Conservation (phyloP, 2,329 filamentous ascomycete genomes). For the Microdochium trichocladiopsis region DNA sequence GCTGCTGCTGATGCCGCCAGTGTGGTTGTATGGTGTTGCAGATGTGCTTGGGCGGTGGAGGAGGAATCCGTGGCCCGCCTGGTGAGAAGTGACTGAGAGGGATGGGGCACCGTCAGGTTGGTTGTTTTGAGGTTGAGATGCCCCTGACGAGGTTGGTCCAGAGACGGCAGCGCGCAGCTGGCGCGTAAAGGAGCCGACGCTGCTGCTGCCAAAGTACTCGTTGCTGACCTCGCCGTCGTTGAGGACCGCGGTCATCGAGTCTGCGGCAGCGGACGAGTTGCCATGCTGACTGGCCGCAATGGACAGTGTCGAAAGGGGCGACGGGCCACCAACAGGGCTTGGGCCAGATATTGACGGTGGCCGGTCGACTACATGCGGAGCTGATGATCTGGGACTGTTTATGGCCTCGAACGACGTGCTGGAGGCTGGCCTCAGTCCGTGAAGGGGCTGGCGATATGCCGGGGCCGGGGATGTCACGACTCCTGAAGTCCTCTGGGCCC, state of each 20-base stretch:
- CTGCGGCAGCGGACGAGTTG: constrained; percentile 3
- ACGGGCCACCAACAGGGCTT: background rate
- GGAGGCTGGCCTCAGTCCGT: background rate
- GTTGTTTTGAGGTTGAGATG: background rate
- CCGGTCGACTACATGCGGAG: background rate
- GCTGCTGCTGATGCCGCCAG: constrained; percentile 8
- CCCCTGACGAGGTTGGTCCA: background rate
- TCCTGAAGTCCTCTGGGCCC: background rate
- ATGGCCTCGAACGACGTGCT: background rate
- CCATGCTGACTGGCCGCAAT: background rate
- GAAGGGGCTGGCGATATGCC: background rate
- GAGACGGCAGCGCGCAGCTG: constrained; percentile 34
- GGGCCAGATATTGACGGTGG: background rate
- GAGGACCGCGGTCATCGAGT: constrained; percentile 37
- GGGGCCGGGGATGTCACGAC: background rate
- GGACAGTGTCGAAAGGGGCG: background rate
- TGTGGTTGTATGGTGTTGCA: background rate
- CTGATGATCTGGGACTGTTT: background rate
- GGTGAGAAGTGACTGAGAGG: background rate
- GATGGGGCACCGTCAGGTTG: background rate
- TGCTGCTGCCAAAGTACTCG: constrained; percentile 39
- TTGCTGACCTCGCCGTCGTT: constrained; percentile 30
- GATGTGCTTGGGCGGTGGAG: background rate
- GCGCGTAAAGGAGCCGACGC: constrained; percentile 36
- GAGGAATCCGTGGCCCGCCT: background rate